A percentile compares a stretch with the other conserved stretches of the same genome.
Evolutionary conservation across 257 asterid species (phyloP).

Genomic region (Solanum virginianum): DNA sequence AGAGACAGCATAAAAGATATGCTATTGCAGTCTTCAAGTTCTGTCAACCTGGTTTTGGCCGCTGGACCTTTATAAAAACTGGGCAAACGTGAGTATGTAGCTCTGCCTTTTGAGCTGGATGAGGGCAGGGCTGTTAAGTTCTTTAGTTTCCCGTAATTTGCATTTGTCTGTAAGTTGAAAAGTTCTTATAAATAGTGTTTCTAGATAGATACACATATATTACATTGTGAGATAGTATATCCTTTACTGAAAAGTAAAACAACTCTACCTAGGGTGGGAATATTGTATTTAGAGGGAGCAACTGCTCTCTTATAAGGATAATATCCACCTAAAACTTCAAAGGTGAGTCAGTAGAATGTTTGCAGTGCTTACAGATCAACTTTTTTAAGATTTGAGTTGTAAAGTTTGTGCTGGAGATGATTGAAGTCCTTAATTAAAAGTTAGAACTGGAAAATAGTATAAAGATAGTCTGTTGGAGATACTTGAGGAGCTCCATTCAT

Average conservation of each 20-base stretch:
- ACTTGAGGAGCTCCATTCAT: neutral
- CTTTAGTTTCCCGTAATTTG: neutral
- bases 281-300: neutral
- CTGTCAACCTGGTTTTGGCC: neutral
- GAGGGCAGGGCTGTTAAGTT: neutral
- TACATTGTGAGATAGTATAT: neutral
- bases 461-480: neutral
- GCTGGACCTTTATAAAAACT: neutral
- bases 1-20: neutral
- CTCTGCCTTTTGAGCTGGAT: neutral
- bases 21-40: neutral
- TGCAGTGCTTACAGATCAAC: neutral
- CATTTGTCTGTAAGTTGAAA: neutral
- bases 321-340: neutral
- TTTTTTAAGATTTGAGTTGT: neutral
- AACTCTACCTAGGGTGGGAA: neutral
- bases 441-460: neutral
- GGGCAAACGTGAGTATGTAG: neutral
- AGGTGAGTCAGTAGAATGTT: neutral
- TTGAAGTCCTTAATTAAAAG: neutral
- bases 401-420: neutral
- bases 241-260: neutral
- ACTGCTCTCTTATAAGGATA: neutral
- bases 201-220: neutral
- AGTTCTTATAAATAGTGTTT: neutral